Conservation (phyloP, 192 early-diverging fungal genomes). For the Podila epicladia region DNA sequence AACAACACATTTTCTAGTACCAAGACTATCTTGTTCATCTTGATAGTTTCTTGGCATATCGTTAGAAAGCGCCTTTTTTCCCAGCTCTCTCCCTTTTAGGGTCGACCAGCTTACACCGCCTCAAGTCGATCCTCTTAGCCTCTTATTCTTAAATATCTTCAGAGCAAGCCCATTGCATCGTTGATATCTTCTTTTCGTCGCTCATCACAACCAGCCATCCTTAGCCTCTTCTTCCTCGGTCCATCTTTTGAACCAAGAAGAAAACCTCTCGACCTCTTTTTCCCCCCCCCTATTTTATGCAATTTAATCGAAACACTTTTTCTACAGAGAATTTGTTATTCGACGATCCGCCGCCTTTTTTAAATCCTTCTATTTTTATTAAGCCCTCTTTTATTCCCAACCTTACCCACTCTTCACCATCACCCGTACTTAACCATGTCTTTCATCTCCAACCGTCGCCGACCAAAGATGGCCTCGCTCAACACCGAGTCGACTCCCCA, state of each 20-base stretch:
- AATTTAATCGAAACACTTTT: conserved; percentile 24
- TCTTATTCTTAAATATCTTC: not conserved
- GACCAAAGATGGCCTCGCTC: conserved; percentile 1
- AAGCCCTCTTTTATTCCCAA: conserved; percentile 30
- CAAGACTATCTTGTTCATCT: not conserved
- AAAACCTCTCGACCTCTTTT: not conserved
- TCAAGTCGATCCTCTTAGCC: not conserved
- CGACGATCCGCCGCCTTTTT: conserved; percentile 37
- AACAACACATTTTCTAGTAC: not conserved
- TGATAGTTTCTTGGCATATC: conserved; percentile 1
- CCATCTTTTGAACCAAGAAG: not conserved
- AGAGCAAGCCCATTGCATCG: not conserved
- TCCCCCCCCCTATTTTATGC: conserved; percentile 17
- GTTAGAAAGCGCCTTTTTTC: not conserved
- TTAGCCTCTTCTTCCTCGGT: conserved; percentile 9
- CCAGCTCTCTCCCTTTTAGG: not conserved
- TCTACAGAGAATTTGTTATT: conserved; percentile 26
- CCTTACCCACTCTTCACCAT: conserved; percentile 4
- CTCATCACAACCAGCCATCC: not conserved
- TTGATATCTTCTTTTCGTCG: not conserved
- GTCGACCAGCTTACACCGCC: not conserved
- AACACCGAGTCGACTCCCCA: conserved; percentile 4
- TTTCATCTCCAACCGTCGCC: not conserved
- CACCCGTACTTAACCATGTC: conserved; percentile 18
- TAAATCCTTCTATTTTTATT: conserved; percentile 19